Evolutionary conservation across 352 stramenopile genomes (phyloP).

Genomic region (Phytophthora aleatoria): DNA sequence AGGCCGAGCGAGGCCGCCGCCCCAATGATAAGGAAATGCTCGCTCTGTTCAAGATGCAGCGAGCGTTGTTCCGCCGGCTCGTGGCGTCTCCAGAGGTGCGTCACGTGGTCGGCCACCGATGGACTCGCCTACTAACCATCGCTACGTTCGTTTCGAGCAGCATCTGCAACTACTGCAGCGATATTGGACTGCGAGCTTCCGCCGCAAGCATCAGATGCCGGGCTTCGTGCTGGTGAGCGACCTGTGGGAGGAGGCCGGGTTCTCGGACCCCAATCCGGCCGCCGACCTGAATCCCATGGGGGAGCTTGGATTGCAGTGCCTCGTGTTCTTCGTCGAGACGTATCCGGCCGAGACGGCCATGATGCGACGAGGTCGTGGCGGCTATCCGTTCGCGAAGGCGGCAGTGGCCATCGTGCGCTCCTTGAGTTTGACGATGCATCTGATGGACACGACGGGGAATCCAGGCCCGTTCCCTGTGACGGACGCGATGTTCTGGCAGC

Average conservation of each 20-base stretch:
- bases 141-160: conserved; percentile 24
- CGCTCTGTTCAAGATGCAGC: conserved; percentile 65
- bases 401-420: conserved; percentile 54
- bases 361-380: conserved; percentile 61
- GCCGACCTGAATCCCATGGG: conserved; percentile 61
- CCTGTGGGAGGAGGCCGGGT: conserved; percentile 56
- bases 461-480: conserved; percentile 55
- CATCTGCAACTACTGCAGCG: conserved; percentile 63
- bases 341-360: conserved; percentile 62
- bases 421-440: conserved; percentile 51
- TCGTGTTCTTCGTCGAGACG: conserved; percentile 73
- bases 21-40: conserved; percentile 71
- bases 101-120: background rate
- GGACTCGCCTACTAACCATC: conserved; percentile 2
- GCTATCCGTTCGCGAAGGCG: conserved; percentile 71
- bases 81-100: conserved; percentile 66
- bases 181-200: conserved; percentile 62
- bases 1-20: conserved; percentile 47
- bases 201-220: conserved; percentile 37
- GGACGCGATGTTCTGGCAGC: conserved; percentile 65
- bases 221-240: conserved; percentile 48
- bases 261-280: conserved; percentile 54
- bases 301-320: conserved; percentile 61
- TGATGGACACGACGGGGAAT: conserved; percentile 49
- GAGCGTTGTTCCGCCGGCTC: conserved; percentile 55